phyloP scores from a whole-genome alignment of 306 rosid genomes.

The Herpetospermum pedunculosum region DNA sequence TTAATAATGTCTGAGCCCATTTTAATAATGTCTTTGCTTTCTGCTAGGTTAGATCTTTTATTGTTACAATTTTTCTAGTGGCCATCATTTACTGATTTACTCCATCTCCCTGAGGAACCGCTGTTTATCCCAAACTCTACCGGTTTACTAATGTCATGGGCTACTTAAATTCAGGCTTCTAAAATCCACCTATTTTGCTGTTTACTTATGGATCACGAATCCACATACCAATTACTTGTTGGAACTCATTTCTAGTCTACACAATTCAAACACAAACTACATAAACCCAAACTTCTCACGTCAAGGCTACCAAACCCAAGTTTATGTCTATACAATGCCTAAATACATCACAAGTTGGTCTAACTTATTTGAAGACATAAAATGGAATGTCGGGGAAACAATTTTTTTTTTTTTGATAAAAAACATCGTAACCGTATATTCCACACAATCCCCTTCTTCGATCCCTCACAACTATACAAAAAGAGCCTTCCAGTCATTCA shows the following conservation, averaged over 20 bases:
- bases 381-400: neutral
- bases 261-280: neutral
- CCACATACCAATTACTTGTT: neutral
- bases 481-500: no score
- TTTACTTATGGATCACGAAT: neutral
- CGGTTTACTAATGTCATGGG: neutral
- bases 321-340: neutral
- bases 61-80: neutral
- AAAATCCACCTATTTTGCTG: neutral
- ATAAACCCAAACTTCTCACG: neutral
- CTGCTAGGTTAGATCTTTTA: neutral
- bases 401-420: no score
- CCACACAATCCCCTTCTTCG: no score
- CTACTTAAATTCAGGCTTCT: neutral
- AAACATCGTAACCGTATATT: no score
- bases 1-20: no score
- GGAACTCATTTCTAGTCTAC: neutral
- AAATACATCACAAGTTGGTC: neutral
- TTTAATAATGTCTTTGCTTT: neutral
- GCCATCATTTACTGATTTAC: neutral
- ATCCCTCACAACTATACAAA: no score
- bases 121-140: neutral
- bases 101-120: neutral
- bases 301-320: neutral
- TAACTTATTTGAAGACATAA: neutral